Conservation (phyloP, 768 basidiomycete genomes). For the Xerocomellus dryophilus region DNA sequence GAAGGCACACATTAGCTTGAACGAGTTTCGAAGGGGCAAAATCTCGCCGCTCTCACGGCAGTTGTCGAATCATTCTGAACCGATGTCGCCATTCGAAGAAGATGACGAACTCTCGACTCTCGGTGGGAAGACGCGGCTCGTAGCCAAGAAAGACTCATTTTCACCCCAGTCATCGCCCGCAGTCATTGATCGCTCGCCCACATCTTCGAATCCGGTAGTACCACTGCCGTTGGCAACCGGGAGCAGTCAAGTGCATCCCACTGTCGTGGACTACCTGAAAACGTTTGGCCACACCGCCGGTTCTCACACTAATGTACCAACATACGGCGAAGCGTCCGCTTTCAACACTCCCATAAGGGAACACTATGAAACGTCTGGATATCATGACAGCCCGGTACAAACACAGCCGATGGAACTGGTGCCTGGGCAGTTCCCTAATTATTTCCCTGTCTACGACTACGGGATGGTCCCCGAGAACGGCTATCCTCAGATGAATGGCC, state of each 20-base stretch:
- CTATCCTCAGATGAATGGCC: slow-evolving; percentile 39
- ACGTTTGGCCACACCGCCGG: slow-evolving; percentile 45
- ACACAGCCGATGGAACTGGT: slow-evolving; percentile 34
- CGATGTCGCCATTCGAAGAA: slow-evolving; percentile 45
- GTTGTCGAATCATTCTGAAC: slow-evolving; percentile 37
- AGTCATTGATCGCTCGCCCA: slow-evolving; percentile 60
- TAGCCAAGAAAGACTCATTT: slow-evolving; percentile 56
- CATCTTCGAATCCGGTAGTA: slow-evolving; percentile 68
- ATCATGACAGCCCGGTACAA: slow-evolving; percentile 17
- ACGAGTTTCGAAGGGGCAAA: slow-evolving; percentile 61
- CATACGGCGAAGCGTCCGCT: slow-evolving; percentile 23
- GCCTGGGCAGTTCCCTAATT: slow-evolving; percentile 52
- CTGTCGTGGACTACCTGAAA: slow-evolving; percentile 64
- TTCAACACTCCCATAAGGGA: slow-evolving; percentile 28
- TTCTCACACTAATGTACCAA: slow-evolving; percentile 21
- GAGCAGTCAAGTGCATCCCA: slow-evolving; percentile 53
- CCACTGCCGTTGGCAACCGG: slow-evolving; percentile 61
- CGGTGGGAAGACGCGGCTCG: slow-evolving; percentile 64
- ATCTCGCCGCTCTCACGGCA: slow-evolving; percentile 40
- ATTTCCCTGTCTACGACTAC: slow-evolving; percentile 78
- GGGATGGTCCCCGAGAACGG: slow-evolving; percentile 35
- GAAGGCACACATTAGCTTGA: slow-evolving; percentile 62
- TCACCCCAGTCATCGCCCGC: slow-evolving; percentile 45
- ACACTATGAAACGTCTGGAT: slow-evolving; percentile 24
- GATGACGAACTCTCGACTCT: slow-evolving; percentile 62